These are phyloP conservation scores for Psilocybe cubensis DNA, from an alignment of 768 basidiomycete species.

Conservation along the genomic window DNA sequence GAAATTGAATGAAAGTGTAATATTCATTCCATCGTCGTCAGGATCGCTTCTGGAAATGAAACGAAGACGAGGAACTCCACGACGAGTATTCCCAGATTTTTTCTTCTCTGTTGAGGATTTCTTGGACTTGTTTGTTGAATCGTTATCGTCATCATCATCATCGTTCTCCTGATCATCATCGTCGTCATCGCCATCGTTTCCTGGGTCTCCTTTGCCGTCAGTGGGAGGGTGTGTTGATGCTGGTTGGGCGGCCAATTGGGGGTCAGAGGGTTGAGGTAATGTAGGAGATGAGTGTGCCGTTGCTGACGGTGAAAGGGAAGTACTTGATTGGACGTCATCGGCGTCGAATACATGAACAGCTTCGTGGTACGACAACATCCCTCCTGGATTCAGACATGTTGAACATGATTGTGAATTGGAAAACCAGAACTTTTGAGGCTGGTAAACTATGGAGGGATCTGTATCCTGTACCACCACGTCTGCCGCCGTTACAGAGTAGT, in stretches of 20 bases:
- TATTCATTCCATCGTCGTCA: slow-evolving; percentile 33
- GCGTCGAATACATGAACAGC: slow-evolving; percentile 29
- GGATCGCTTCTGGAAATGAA: slow-evolving; percentile 23
- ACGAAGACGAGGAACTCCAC: no score
- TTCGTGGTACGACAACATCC: slow-evolving; percentile 37
- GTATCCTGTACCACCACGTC: slow-evolving; percentile 44
- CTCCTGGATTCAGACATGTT: slow-evolving; percentile 32
- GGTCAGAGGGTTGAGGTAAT: background rate
- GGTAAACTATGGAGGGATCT: slow-evolving; percentile 40
- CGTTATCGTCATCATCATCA: background rate
- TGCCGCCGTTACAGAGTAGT: slow-evolving; percentile 20
- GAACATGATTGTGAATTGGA: slow-evolving; percentile 31
- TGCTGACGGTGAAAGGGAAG: slow-evolving; percentile 1
- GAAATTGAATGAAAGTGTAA: slow-evolving; percentile 45
- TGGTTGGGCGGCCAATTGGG: background rate
- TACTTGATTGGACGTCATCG: slow-evolving; percentile 17
- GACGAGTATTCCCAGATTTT: slow-evolving; percentile 2
- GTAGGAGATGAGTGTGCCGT: background rate
- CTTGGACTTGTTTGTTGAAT: background rate
- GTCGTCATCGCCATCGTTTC: no score
- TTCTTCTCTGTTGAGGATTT: background rate
- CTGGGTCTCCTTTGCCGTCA: no score
- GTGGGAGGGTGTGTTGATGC: background rate
- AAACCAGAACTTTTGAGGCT: slow-evolving; percentile 39
- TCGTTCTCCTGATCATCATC: no score